These are phyloP conservation scores for Nemania sp. DNA, from an alignment of 2,329 filamentous ascomycete genomes.

Conservation along the genomic window DNA sequence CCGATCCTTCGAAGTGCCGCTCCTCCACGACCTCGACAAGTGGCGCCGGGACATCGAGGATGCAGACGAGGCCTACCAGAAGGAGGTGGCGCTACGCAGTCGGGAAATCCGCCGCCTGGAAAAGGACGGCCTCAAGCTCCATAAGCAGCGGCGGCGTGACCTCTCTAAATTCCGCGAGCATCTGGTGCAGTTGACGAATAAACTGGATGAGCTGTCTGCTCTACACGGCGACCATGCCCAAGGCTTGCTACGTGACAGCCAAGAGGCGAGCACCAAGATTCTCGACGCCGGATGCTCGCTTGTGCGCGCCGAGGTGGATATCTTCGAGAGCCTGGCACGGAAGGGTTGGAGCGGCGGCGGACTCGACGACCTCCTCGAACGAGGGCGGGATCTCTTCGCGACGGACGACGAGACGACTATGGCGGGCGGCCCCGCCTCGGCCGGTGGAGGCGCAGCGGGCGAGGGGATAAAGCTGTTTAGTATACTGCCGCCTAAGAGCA, in stretches of 20 bases:
- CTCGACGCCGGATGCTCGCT: constrained; percentile 68
- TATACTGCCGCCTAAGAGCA: constrained; percentile 66
- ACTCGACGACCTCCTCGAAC: constrained; percentile 67
- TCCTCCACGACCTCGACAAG: constrained; percentile 70
- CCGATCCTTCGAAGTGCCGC: constrained; percentile 68
- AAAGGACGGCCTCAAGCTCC: constrained; percentile 66
- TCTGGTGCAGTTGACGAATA: constrained; percentile 64
- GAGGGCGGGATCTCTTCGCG: constrained; percentile 65
- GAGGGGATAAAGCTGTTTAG: constrained; percentile 62
- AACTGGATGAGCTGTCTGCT: constrained; percentile 65
- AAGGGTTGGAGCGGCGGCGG: constrained; percentile 72
- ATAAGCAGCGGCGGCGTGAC: constrained; percentile 63
- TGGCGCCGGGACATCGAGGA: constrained; percentile 68
- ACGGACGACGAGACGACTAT: constrained; percentile 41
- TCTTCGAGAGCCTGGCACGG: constrained; percentile 67
- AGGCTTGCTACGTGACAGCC: constrained; percentile 63
- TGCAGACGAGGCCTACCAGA: constrained; percentile 64
- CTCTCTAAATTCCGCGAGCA: constrained; percentile 66
- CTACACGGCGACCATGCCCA: constrained; percentile 65
- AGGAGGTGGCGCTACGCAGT: constrained; percentile 57
- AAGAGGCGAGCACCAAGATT: constrained; percentile 66
- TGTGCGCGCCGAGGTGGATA: constrained; percentile 70
- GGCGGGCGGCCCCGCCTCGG: constrained; percentile 34
- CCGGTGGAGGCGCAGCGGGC: constrained; percentile 38
- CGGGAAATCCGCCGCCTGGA: constrained; percentile 67